These are phyloP conservation scores for Trypanosoma theileri DNA, from an alignment of 208 protist genomes.

Conservation along the genomic window DNA sequence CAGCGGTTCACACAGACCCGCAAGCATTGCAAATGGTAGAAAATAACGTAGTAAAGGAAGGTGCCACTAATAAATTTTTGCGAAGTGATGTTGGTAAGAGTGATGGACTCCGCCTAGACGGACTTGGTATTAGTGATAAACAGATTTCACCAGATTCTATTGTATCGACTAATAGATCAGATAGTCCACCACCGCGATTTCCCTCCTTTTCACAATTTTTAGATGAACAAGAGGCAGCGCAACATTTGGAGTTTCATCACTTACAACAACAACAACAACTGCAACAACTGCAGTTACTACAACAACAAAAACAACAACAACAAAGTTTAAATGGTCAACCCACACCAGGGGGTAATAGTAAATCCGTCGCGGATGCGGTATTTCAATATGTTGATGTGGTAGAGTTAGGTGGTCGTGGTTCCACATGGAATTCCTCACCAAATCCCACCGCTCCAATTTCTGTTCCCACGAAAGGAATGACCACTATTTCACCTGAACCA, in stretches of 20 bases:
- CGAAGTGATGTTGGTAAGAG: conserved; percentile 6
- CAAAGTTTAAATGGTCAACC: neutral
- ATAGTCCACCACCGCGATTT: conserved; percentile 81
- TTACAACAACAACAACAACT: neutral
- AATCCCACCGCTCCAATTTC: neutral
- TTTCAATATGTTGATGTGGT: conserved; percentile 8
- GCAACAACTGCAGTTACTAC: neutral
- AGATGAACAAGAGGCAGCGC: conserved; percentile 47
- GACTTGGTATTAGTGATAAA: conserved; percentile 14
- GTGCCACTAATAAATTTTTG: conserved; percentile 15
- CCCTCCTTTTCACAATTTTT: conserved; percentile 75
- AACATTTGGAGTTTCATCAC: conserved; percentile 15
- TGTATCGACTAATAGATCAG: conserved; percentile 25
- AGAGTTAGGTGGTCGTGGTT: conserved; percentile 1
- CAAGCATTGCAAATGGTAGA: neutral
- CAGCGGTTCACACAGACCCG: neutral
- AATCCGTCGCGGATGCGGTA: neutral
- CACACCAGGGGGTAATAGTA: neutral
- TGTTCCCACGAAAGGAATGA: neutral
- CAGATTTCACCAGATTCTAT: conserved; percentile 21
- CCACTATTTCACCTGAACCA: conserved; percentile 1
- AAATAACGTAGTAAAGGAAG: neutral
- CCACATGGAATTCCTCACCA: neutral
- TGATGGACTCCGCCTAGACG: neutral
- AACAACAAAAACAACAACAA: neutral